These are phyloP conservation scores for Suillus luteus DNA, from an alignment of 768 basidiomycete species.

Conservation along the genomic window DNA sequence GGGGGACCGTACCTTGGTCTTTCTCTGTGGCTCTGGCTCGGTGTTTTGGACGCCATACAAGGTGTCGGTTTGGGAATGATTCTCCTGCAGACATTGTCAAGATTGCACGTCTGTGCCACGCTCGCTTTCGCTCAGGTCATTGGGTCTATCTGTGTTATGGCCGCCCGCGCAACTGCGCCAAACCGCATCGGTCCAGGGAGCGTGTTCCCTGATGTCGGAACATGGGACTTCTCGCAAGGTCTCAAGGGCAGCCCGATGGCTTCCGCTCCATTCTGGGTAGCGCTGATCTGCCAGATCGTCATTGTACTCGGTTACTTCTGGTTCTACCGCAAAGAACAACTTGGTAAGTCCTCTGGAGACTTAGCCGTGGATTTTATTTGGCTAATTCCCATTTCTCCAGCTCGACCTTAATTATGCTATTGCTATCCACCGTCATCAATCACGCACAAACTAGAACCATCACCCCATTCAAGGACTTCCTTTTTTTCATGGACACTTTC, in stretches of 20 bases:
- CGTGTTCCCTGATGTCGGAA: conserved; percentile 90
- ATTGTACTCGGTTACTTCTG: conserved; percentile 93
- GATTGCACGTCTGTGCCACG: conserved; percentile 92
- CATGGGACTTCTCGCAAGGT: conserved; percentile 84
- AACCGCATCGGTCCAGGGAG: conserved; percentile 86
- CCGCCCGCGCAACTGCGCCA: conserved; percentile 89
- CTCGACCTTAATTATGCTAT: conserved; percentile 26
- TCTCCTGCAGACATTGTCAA: conserved; percentile 85
- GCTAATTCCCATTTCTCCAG: conserved; percentile 13
- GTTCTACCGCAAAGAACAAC: conserved; percentile 97
- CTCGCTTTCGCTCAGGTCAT: conserved; percentile 89
- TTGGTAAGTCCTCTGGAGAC: conserved; percentile 50
- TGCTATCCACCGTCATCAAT: neutral
- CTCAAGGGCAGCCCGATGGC: conserved; percentile 81
- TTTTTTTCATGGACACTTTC: conserved; percentile 5
- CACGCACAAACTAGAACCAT: conserved; percentile 8
- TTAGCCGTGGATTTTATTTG: neutral
- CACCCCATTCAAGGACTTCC: conserved; percentile 4
- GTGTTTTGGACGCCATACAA: conserved; percentile 91
- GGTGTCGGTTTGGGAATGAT: conserved; percentile 95
- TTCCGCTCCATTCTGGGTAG: conserved; percentile 85
- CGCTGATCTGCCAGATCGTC: conserved; percentile 73
- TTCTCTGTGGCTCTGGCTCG: conserved; percentile 93
- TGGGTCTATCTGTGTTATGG: conserved; percentile 88
- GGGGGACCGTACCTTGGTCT: conserved; percentile 89